Conservation (phyloP, 768 basidiomycete species). For the Boletus patriciae region DNA sequence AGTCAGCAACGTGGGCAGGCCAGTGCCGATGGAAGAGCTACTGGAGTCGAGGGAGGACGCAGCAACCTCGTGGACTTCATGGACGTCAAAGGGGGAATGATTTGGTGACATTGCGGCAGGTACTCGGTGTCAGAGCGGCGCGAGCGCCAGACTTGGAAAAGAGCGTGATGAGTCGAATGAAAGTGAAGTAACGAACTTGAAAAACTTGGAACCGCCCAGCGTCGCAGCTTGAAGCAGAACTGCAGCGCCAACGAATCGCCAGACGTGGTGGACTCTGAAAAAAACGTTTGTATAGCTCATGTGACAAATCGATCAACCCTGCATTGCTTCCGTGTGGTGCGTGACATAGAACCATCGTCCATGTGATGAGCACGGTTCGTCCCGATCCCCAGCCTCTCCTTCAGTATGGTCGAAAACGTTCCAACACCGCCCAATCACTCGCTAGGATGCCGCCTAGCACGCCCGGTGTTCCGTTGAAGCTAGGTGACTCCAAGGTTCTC, state of each 20-base stretch:
- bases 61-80: conserved; percentile 21
- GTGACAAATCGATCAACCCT: not conserved
- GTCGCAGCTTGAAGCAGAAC: conserved; percentile 2
- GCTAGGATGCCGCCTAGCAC: conserved; percentile 44
- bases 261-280: conserved; percentile 2
- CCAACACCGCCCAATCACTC: conserved; percentile 72
- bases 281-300: not conserved
- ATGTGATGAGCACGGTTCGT: conserved; percentile 56
- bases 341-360: not conserved
- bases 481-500: conserved; percentile 62
- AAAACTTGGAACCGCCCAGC: conserved; percentile 14
- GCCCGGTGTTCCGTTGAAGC: conserved; percentile 43
- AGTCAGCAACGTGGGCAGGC: conserved; percentile 12
- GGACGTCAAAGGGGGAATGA: conserved; percentile 8
- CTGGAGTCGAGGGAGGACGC: conserved; percentile 14
- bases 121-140: not conserved
- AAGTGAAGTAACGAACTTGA: conserved; percentile 1
- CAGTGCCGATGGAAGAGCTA: conserved; percentile 14
- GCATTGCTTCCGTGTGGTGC: not conserved
- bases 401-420: conserved; percentile 59
- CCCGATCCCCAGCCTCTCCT: conserved; percentile 60
- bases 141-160: conserved; percentile 1
- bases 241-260: not conserved
- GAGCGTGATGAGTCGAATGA: conserved; percentile 26
- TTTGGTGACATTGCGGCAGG: conserved; percentile 14